A percentile compares a stretch with the other conserved stretches of the same genome.
Evolutionary conservation across 139 green algal genomes (phyloP).

Genomic region (Zygnema cylindricum): DNA sequence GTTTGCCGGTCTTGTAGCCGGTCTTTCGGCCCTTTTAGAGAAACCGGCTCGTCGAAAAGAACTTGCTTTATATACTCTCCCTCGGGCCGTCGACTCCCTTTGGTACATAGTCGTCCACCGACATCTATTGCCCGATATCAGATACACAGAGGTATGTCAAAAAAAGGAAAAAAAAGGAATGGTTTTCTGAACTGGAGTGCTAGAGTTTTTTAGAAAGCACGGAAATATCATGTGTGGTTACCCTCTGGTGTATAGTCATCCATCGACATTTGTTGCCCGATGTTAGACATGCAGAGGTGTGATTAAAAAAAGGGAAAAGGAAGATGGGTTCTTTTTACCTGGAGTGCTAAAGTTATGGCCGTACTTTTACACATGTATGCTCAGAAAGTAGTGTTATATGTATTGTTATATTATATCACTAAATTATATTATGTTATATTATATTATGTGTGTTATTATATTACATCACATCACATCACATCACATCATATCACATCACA

Average conservation of each 20-base stretch:
- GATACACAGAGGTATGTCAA: slow-evolving; percentile 31
- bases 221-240: neutral
- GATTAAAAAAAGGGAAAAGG: neutral
- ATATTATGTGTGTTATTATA: too few species aligned
- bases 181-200: neutral
- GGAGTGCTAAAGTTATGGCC: neutral
- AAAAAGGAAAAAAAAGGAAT: too few species aligned
- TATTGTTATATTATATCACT: too few species aligned
- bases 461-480: too few species aligned
- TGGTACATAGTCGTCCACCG: slow-evolving; percentile 60
- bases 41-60: slow-evolving; percentile 64
- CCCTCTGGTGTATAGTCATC: neutral
- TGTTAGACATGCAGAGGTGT: neutral
- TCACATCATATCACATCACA: neutral
- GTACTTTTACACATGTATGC: too few species aligned
- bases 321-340: neutral
- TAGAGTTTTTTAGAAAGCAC: neutral
- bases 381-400: too few species aligned
- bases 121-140: slow-evolving; percentile 35
- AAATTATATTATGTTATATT: too few species aligned
- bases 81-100: slow-evolving; percentile 62
- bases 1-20: slow-evolving; percentile 26
- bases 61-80: slow-evolving; percentile 66
- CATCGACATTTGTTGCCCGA: neutral
- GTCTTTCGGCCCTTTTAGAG: slow-evolving; percentile 62